A percentile compares a stretch with the other conserved stretches of the same genome.
phyloP scores from a whole-genome alignment of 305 asterid genomes.

The Solanum hybrid region DNA sequence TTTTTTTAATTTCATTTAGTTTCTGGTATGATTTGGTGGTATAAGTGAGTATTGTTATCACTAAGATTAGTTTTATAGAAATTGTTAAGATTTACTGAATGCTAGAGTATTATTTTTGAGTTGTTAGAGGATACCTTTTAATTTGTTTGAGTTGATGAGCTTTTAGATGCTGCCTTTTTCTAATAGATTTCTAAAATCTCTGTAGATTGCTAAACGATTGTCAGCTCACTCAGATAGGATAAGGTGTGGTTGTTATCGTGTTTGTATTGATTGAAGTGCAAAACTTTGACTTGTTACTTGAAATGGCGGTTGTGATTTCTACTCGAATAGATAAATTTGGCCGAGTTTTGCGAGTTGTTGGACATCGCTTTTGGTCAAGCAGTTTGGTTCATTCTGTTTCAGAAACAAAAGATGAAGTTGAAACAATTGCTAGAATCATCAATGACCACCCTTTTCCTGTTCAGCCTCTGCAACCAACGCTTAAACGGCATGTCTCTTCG shows the following conservation, averaged over 20 bases:
- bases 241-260: neutral
- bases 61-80: neutral
- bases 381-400: slow-evolving; percentile 26
- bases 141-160: neutral
- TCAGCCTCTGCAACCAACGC: slow-evolving; percentile 42
- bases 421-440: slow-evolving; percentile 43
- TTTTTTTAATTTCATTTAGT: neutral
- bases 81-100: neutral
- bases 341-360: slow-evolving; percentile 12
- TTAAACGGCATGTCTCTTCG: slow-evolving; percentile 27
- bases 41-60: neutral
- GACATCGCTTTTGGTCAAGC: slow-evolving; percentile 8
- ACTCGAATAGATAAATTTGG: slow-evolving; percentile 6
- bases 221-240: neutral
- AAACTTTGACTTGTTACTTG: neutral
- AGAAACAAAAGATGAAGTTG: slow-evolving; percentile 21
- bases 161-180: neutral
- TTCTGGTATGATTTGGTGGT: neutral
- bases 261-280: neutral
- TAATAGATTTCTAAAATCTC: neutral
- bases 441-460: slow-evolving; percentile 65
- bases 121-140: neutral
- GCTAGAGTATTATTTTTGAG: neutral
- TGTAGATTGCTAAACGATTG: neutral
- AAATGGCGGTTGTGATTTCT: neutral